Conservation (phyloP, 2,329 filamentous ascomycete genomes). For the Thermothelomyces thermophilus region DNA sequence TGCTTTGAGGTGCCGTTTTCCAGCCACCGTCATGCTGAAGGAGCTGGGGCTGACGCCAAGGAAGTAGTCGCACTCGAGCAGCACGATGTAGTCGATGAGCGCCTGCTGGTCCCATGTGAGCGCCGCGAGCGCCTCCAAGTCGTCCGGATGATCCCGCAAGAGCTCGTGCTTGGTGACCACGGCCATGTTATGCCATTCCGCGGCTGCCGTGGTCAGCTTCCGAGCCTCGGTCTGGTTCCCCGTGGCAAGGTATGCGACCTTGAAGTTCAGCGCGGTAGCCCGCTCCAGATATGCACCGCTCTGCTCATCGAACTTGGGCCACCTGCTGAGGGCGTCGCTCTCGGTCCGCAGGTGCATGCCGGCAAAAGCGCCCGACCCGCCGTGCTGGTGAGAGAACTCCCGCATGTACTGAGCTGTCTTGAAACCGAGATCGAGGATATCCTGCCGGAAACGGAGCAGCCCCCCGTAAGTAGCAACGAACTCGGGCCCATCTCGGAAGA, state of each 20-base stretch:
- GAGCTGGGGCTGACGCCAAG: constrained; percentile 41
- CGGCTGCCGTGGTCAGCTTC: constrained; percentile 32
- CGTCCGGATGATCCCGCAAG: constrained; percentile 24
- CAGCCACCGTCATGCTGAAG: constrained; percentile 42
- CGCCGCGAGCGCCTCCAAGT: constrained; percentile 30
- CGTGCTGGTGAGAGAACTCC: constrained; percentile 24
- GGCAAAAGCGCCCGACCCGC: constrained; percentile 27
- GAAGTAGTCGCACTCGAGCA: constrained; percentile 36
- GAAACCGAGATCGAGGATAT: constrained; percentile 37
- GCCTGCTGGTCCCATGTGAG: constrained; percentile 41
- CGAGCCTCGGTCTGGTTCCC: constrained; percentile 38
- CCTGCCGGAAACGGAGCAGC: constrained; percentile 36
- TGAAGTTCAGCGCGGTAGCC: constrained; percentile 29
- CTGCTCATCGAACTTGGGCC: constrained; percentile 40
- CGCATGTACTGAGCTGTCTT: constrained; percentile 33
- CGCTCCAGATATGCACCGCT: constrained; percentile 34
- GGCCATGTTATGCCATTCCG: constrained; percentile 28
- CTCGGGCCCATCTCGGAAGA: constrained; percentile 41
- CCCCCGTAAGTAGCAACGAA: constrained; percentile 39
- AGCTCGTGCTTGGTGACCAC: constrained; percentile 36
- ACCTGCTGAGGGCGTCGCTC: constrained; percentile 39
- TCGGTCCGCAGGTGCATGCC: constrained; percentile 45
- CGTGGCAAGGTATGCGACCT: constrained; percentile 40
- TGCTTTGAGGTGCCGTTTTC: constrained; percentile 38
- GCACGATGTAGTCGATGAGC: constrained; percentile 36